These are phyloP conservation scores for Globisporangium spinosum DNA, from an alignment of 352 stramenopile genomes.

Conservation along the genomic window DNA sequence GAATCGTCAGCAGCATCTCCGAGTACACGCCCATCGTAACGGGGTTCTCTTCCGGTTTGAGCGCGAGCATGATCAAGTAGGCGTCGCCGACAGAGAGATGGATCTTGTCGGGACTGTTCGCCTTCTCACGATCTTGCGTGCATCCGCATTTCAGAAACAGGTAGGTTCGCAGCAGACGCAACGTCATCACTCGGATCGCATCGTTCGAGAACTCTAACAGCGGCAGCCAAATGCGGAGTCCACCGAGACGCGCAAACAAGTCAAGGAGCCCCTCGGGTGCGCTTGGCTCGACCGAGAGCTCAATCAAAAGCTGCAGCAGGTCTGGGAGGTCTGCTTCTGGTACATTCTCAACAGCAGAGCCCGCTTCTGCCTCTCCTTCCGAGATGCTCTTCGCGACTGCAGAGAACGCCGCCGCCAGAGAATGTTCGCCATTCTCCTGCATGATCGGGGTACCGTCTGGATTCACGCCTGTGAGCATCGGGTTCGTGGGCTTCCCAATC, in stretches of 20 bases:
- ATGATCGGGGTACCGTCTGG: constrained; percentile 54
- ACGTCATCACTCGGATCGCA: constrained; percentile 73
- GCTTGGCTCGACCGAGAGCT: constrained; percentile 68
- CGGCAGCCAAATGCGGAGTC: constrained; percentile 79
- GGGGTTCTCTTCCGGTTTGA: constrained; percentile 61
- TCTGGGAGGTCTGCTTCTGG: constrained; percentile 70
- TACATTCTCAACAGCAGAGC: constrained; percentile 70
- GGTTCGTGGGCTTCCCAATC: constrained; percentile 79
- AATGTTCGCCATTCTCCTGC: constrained; percentile 44
- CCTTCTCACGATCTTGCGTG: constrained; percentile 55
- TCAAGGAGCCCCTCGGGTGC: constrained; percentile 67
- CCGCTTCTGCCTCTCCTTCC: constrained; percentile 64
- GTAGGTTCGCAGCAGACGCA: constrained; percentile 76
- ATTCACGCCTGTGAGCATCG: constrained; percentile 58
- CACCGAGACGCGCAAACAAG: constrained; percentile 69
- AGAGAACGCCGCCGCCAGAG: constrained; percentile 31
- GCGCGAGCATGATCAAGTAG: constrained; percentile 76
- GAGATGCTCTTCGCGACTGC: constrained; percentile 51
- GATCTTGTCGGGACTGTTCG: constrained; percentile 64
- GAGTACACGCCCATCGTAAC: constrained; percentile 80
- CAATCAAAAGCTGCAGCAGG: constrained; percentile 71
- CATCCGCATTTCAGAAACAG: constrained; percentile 76
- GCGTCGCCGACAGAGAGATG: constrained; percentile 74
- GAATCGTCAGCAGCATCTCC: constrained; percentile 69
- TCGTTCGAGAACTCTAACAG: constrained; percentile 73